A percentile compares a stretch with the other conserved stretches of the same genome.
phyloP scores from a whole-genome alignment of 1,284 basidiomycete species.

The Marasmius fiardii region DNA sequence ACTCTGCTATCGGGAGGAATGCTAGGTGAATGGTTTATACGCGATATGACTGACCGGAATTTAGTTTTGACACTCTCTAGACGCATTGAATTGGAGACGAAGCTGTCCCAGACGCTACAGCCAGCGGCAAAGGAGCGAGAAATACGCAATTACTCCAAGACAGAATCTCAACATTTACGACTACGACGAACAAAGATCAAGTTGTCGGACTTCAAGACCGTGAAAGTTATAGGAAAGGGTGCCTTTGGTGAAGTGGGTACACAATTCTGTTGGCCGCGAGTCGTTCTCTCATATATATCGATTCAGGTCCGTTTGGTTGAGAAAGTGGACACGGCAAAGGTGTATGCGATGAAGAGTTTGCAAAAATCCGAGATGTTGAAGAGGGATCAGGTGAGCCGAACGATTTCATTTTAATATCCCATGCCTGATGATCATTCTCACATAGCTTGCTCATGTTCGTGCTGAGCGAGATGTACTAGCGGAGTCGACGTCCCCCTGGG shows the following conservation, averaged over 20 bases:
- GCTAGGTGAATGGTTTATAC: slow-evolving; percentile 39
- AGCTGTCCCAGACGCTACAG: slow-evolving; percentile 73
- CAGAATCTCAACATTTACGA: slow-evolving; percentile 90
- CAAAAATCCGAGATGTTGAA: slow-evolving; percentile 99
- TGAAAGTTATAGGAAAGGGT: slow-evolving; percentile 99
- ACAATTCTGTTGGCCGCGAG: slow-evolving; percentile 13
- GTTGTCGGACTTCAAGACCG: slow-evolving; percentile 90
- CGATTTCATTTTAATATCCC: neutral
- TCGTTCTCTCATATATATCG: slow-evolving; percentile 1
- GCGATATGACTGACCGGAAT: slow-evolving; percentile 5
- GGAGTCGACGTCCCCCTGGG: slow-evolving; percentile 97
- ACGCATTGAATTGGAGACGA: slow-evolving; percentile 91
- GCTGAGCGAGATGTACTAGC: slow-evolving; percentile 98
- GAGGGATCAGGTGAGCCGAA: slow-evolving; percentile 79
- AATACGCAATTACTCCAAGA: slow-evolving; percentile 85
- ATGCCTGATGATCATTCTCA: neutral
- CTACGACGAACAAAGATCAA: slow-evolving; percentile 92
- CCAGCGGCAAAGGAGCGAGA: slow-evolving; percentile 88
- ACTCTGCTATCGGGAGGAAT: slow-evolving; percentile 49
- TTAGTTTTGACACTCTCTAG: slow-evolving; percentile 37
- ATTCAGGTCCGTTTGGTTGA: slow-evolving; percentile 88
- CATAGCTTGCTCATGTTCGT: slow-evolving; percentile 93
- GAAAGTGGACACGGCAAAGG: slow-evolving; percentile 96
- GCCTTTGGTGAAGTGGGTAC: slow-evolving; percentile 88
- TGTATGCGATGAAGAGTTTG: slow-evolving; percentile 99